Evolutionary conservation across 1,284 basidiomycete species (phyloP).

Genomic region (Pascua guehoae): DNA sequence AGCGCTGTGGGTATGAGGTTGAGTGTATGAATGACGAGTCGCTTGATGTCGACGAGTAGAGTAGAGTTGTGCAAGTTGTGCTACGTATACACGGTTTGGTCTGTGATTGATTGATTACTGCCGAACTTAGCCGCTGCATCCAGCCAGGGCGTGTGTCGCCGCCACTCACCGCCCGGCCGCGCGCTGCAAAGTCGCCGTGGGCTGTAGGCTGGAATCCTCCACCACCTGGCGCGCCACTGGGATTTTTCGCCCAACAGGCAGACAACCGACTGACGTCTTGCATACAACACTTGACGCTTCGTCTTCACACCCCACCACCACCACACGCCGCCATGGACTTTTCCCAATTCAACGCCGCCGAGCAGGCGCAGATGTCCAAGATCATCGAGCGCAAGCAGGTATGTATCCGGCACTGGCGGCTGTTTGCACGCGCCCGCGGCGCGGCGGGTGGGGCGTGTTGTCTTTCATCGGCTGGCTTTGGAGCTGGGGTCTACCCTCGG

Average conservation of each 20-base stretch:
- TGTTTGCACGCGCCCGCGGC: too few species aligned
- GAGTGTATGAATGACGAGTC: background rate
- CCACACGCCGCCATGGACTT: constrained; percentile 65
- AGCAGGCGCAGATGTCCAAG: constrained; percentile 83
- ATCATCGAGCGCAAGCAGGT: constrained; percentile 93
- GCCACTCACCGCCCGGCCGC: too few species aligned
- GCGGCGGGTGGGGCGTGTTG: background rate
- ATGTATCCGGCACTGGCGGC: constrained; percentile 18
- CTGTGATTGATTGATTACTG: background rate
- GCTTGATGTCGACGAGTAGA: background rate
- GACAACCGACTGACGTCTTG: background rate
- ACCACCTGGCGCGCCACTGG: background rate
- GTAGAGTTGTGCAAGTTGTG: background rate
- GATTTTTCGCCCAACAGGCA: constrained; percentile 4
- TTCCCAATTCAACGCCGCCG: constrained; percentile 73
- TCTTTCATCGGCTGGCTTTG: too few species aligned
- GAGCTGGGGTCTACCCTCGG: too few species aligned
- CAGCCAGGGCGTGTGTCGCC: too few species aligned
- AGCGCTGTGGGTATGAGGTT: too few species aligned
- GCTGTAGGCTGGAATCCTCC: too few species aligned
- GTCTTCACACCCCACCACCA: constrained; percentile 2
- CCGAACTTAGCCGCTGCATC: too few species aligned
- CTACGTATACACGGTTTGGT: background rate
- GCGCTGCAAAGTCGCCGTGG: too few species aligned
- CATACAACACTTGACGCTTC: background rate